Conservation (phyloP, 139 green algal species). For the Asterochloris sp. region DNA sequence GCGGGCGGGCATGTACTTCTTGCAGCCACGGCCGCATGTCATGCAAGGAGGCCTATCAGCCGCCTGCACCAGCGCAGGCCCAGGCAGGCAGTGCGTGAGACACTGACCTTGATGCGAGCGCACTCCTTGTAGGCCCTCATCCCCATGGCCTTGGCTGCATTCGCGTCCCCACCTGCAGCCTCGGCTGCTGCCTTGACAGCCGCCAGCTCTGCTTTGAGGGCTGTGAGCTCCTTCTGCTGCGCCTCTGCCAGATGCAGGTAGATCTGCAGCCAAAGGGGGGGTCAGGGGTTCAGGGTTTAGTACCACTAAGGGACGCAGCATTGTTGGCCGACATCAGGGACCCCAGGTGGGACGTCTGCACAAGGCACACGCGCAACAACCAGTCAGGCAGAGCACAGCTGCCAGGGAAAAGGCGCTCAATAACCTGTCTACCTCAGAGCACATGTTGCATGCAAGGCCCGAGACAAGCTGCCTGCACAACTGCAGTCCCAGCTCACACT, state of each 20-base stretch:
- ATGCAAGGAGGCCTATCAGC: not conserved
- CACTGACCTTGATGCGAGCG: slow-evolving; percentile 61
- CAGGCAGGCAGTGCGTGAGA: not conserved
- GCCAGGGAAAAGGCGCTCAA: too few species aligned
- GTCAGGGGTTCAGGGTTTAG: too few species aligned
- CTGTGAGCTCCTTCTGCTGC: slow-evolving; percentile 33
- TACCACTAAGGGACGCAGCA: not conserved
- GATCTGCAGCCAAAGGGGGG: slow-evolving; percentile 11
- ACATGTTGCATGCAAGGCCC: too few species aligned
- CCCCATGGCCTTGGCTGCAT: slow-evolving; percentile 27
- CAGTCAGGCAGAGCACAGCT: too few species aligned
- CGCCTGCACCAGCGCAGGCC: not conserved
- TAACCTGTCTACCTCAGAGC: too few species aligned
- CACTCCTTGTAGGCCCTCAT: slow-evolving; percentile 42
- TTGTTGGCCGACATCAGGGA: not conserved
- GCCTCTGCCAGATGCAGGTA: slow-evolving; percentile 34
- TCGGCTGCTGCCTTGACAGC: not conserved
- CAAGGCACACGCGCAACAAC: too few species aligned
- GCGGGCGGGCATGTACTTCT: too few species aligned
- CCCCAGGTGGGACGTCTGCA: not conserved
- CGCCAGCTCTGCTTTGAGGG: slow-evolving; percentile 16
- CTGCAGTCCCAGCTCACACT: too few species aligned
- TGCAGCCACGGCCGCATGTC: too few species aligned
- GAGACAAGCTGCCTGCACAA: too few species aligned
- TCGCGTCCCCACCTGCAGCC: slow-evolving; percentile 7